phyloP scores from a whole-genome alignment of 345 rosid species.

The Arabidopsis suecica region DNA sequence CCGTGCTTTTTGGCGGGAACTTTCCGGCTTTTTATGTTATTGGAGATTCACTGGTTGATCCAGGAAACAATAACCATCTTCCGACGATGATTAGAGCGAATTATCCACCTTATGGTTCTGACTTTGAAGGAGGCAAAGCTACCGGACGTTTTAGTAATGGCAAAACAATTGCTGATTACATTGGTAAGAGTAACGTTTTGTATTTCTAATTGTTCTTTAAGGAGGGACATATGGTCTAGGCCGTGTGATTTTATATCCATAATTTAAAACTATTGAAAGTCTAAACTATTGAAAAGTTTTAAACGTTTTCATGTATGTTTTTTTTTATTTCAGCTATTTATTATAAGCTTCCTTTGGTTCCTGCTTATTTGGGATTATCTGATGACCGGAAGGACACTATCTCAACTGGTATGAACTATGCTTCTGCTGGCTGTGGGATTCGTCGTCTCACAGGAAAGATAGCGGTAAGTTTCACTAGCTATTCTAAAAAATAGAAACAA shows the following conservation, averaged over 20 bases:
- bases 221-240: neutral
- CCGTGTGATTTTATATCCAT: neutral
- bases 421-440: constrained; percentile 46
- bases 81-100: constrained; percentile 45
- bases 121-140: constrained; percentile 52
- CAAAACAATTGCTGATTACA: constrained; percentile 49
- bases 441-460: constrained; percentile 16
- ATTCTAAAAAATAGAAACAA: neutral
- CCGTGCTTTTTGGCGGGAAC: constrained; percentile 26
- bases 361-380: constrained; percentile 40
- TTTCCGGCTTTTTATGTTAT: constrained; percentile 52
- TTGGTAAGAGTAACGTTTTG: constrained; percentile 40
- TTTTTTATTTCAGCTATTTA: constrained; percentile 29
- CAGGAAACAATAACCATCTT: constrained; percentile 64
- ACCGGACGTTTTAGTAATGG: constrained; percentile 66
- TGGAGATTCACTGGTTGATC: constrained; percentile 71
- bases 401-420: constrained; percentile 42
- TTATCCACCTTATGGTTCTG: constrained; percentile 65
- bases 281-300: neutral
- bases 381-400: constrained; percentile 20
- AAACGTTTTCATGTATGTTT: neutral
- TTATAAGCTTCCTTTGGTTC: constrained; percentile 40
- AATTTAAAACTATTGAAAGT: neutral
- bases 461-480: constrained; percentile 1
- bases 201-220: neutral